A percentile compares a stretch with the other conserved stretches of the same genome.
Evolutionary conservation across 441 rosid genomes (phyloP).

Genomic region (Erodium moschatum): DNA sequence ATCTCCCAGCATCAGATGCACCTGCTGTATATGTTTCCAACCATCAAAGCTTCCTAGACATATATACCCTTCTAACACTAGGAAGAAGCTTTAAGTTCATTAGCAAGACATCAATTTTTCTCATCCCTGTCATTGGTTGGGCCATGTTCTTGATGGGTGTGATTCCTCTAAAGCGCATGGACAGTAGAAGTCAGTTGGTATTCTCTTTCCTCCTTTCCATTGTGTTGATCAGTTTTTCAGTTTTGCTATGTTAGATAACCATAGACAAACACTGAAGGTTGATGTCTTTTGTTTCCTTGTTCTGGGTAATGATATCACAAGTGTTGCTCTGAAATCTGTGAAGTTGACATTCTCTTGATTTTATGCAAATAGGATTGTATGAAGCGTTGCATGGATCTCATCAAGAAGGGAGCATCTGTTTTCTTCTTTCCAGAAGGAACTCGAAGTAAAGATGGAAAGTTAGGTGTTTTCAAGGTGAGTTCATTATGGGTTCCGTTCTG

Average conservation of each 20-base stretch:
- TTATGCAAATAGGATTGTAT: slow-evolving; percentile 54
- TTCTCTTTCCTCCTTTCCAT: slow-evolving; percentile 12
- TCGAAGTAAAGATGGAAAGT: slow-evolving; percentile 67
- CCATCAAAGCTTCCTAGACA: slow-evolving; percentile 90
- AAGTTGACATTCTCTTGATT: slow-evolving; percentile 16
- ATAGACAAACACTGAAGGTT: not conserved
- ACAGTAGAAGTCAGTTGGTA: slow-evolving; percentile 85
- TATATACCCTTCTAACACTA: slow-evolving; percentile 69
- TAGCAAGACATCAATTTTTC: slow-evolving; percentile 76
- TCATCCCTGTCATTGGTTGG: slow-evolving; percentile 80
- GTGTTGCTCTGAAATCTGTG: not conserved
- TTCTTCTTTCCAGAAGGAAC: slow-evolving; percentile 91
- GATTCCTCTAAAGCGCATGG: slow-evolving; percentile 83
- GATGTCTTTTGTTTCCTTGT: not conserved
- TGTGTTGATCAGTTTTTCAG: slow-evolving; percentile 10
- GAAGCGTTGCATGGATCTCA: slow-evolving; percentile 65
- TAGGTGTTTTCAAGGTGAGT: slow-evolving; percentile 77
- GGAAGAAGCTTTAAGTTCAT: slow-evolving; percentile 84
- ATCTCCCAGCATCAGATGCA: slow-evolving; percentile 62
- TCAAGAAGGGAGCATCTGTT: slow-evolving; percentile 74
- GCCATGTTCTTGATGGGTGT: slow-evolving; percentile 81
- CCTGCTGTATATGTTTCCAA: slow-evolving; percentile 83
- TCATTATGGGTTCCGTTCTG: not conserved
- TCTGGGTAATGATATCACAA: slow-evolving; percentile 3
- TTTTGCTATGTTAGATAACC: not conserved